Evolutionary conservation across 1,284 basidiomycete genomes (phyloP).

Genomic region (Ganoderma sinense): DNA sequence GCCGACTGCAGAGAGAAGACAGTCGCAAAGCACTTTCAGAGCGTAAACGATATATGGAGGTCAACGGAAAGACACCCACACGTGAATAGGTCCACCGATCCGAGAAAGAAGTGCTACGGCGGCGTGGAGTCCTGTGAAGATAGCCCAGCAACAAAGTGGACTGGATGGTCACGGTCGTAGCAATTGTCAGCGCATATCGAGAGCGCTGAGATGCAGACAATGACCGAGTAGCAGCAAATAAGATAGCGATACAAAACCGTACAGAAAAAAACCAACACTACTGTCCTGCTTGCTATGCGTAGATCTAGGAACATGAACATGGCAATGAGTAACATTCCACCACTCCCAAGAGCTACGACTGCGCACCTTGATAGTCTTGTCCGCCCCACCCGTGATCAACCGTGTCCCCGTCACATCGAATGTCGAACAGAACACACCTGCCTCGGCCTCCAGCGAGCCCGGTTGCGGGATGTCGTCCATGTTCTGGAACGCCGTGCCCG

Average conservation of each 20-base stretch:
- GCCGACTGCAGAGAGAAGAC: no score
- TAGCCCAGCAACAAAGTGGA: background rate
- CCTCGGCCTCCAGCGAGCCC: conserved; percentile 95
- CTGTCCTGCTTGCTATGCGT: conserved; percentile 51
- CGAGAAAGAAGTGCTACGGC: background rate
- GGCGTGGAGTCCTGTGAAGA: background rate
- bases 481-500: conserved; percentile 95
- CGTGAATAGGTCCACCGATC: background rate
- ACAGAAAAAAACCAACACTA: conserved; percentile 6
- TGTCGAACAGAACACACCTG: conserved; percentile 94
- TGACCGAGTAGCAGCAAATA: background rate
- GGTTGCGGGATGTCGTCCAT: conserved; percentile 96
- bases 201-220: background rate
- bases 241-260: background rate
- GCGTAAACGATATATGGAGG: background rate
- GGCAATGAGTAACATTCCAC: conserved; percentile 7
- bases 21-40: background rate
- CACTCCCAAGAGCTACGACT: background rate
- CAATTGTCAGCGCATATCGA: background rate
- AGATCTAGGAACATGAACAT: conserved; percentile 45
- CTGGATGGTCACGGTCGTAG: background rate
- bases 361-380: conserved; percentile 95
- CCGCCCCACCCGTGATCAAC: conserved; percentile 95
- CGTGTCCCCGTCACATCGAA: conserved; percentile 97
- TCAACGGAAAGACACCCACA: background rate